Conservation (phyloP, 2,329 filamentous ascomycete genomes). For the Amphichorda felina region DNA sequence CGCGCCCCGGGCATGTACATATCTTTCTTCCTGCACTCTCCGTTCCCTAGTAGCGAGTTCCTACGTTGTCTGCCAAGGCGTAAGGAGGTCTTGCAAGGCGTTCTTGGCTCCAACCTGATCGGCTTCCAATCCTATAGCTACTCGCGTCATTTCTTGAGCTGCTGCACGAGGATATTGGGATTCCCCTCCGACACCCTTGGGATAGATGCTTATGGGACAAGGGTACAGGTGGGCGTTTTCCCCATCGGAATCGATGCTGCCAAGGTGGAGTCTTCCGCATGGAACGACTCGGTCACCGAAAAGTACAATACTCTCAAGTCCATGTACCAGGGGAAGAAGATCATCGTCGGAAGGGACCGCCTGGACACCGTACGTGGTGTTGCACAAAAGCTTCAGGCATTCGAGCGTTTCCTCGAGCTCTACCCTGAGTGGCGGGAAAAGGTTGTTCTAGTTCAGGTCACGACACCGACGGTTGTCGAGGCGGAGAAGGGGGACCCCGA, state of each 20-base stretch:
- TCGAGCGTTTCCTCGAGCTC: slow-evolving; percentile 80
- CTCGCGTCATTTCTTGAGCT: slow-evolving; percentile 86
- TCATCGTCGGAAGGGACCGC: slow-evolving; percentile 91
- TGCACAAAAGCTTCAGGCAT: slow-evolving; percentile 90
- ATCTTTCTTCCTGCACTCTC: slow-evolving; percentile 86
- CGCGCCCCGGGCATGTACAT: slow-evolving; percentile 83
- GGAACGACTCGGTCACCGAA: slow-evolving; percentile 55
- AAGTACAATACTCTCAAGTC: slow-evolving; percentile 62
- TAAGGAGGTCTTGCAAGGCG: slow-evolving; percentile 82
- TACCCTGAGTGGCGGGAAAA: slow-evolving; percentile 88
- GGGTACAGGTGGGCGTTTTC: slow-evolving; percentile 86
- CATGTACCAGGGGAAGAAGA: slow-evolving; percentile 79
- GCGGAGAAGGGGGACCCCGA: slow-evolving; percentile 67
- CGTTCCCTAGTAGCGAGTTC: slow-evolving; percentile 94
- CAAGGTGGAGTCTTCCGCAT: slow-evolving; percentile 65
- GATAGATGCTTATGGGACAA: slow-evolving; percentile 78
- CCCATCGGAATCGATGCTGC: slow-evolving; percentile 90
- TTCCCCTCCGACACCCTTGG: slow-evolving; percentile 78
- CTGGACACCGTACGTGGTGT: slow-evolving; percentile 81
- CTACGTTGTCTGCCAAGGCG: slow-evolving; percentile 77
- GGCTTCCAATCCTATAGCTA: slow-evolving; percentile 96
- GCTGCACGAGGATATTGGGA: slow-evolving; percentile 82
- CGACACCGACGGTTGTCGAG: slow-evolving; percentile 72
- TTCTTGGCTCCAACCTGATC: slow-evolving; percentile 83
- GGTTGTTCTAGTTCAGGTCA: slow-evolving; percentile 91